phyloP scores from a whole-genome alignment of 257 asterid species.

The Misopates orontium region DNA sequence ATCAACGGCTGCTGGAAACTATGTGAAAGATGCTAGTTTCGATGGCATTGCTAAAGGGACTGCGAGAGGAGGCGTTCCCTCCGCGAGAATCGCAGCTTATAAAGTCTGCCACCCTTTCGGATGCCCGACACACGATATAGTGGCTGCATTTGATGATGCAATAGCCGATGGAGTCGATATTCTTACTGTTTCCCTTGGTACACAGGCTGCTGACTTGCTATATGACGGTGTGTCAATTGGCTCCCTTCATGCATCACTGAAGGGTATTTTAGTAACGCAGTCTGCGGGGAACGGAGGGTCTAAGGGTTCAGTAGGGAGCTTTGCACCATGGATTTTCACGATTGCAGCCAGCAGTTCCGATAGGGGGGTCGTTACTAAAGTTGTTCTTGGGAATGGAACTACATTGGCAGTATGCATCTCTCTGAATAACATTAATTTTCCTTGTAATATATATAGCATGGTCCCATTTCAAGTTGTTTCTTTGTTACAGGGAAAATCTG shows the following conservation, averaged over 20 bases:
- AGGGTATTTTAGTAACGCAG: slow-evolving; percentile 20
- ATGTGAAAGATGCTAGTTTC: slow-evolving; percentile 30
- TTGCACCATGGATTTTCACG: slow-evolving; percentile 30
- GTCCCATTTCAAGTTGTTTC: background rate
- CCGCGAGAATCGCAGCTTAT: slow-evolving; percentile 40
- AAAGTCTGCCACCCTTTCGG: background rate
- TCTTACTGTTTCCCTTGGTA: slow-evolving; percentile 36
- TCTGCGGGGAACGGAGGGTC: slow-evolving; percentile 23
- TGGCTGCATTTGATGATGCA: slow-evolving; percentile 54
- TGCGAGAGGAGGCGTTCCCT: slow-evolving; percentile 46
- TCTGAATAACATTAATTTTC: background rate
- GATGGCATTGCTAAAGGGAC: slow-evolving; percentile 40
- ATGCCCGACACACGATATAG: background rate
- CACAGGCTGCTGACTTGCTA: background rate
- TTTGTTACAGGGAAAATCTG: slow-evolving; percentile 30
- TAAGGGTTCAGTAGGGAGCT: background rate
- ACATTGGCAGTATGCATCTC: slow-evolving; percentile 4
- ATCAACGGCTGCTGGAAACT: slow-evolving; percentile 47
- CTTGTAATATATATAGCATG: background rate
- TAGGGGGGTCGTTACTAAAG: slow-evolving; percentile 26
- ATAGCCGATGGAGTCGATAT: slow-evolving; percentile 54
- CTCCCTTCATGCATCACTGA: slow-evolving; percentile 25
- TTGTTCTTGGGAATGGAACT: slow-evolving; percentile 31
- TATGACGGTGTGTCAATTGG: slow-evolving; percentile 29
- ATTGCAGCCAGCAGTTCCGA: slow-evolving; percentile 36